A percentile compares a stretch with the other conserved stretches of the same genome.
Evolutionary conservation across 257 asterid genomes (phyloP).

Genomic region (Asclepias syriaca): DNA sequence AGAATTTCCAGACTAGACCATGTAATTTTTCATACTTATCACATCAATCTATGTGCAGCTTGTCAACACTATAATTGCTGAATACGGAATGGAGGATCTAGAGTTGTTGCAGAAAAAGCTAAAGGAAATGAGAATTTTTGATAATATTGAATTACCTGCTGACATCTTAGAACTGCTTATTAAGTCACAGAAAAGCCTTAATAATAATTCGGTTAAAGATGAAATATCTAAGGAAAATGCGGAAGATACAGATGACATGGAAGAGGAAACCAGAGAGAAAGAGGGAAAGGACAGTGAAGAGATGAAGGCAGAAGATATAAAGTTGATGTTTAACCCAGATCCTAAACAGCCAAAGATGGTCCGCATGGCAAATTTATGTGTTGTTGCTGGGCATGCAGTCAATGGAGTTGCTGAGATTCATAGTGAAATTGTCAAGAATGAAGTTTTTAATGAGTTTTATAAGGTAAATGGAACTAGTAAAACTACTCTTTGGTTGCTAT

Average conservation of each 20-base stretch:
- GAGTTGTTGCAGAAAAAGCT: constrained; percentile 44
- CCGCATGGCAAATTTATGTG: constrained; percentile 82
- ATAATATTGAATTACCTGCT: constrained; percentile 52
- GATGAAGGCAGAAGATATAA: constrained; percentile 26
- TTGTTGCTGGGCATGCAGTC: constrained; percentile 85
- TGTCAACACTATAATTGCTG: constrained; percentile 35
- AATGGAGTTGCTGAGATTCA: constrained; percentile 91
- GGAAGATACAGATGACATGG: constrained; percentile 16
- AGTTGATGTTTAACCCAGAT: constrained; percentile 34
- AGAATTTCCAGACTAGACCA: background rate
- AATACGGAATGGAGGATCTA: constrained; percentile 45
- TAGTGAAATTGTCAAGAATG: constrained; percentile 72
- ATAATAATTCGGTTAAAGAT: no score
- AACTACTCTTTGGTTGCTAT: background rate
- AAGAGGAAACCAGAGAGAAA: constrained; percentile 19
- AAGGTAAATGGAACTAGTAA: constrained; percentile 34
- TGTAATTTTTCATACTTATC: background rate
- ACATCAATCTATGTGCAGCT: constrained; percentile 31
- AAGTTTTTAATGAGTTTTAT: constrained; percentile 71
- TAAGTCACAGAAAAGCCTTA: constrained; percentile 36
- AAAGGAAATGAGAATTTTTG: constrained; percentile 48
- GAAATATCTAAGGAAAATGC: constrained; percentile 21
- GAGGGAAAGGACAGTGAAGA: constrained; percentile 19
- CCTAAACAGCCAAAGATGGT: constrained; percentile 42
- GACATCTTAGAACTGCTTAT: constrained; percentile 34